Evolutionary conservation across 768 basidiomycete species (phyloP), one percentile per base, ranked within the genome.

Genomic region (Rhodotorula taiwanensis): DNA sequence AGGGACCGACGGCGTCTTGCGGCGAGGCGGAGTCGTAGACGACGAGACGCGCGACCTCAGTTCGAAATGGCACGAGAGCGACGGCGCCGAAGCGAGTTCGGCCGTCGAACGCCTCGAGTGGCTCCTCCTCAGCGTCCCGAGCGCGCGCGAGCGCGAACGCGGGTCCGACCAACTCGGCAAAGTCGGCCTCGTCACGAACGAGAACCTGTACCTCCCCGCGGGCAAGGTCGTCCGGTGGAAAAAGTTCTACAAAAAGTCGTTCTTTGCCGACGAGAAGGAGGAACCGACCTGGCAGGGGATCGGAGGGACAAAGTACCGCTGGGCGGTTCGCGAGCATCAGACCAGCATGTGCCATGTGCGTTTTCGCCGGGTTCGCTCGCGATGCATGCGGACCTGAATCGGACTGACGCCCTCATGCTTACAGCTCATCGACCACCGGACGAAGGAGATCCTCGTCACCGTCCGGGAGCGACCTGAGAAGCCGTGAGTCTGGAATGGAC

Each of bases 401-500:
- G 2, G 14, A 21, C 47, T 56, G 55, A 56, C 23, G 11, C 7
- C 45, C n/a, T 3, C 27, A 21, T 11, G 2, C 10, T 14, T 0
- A 27, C 50, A 52, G 58, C 49, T 58, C n/a, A 21, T 52, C 16
- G 42, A 58, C 42, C 49, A 58, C 41, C 50, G 50, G 49, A 51
- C 58, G 8, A 52, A 52, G 50, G 58, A 58, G 33, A 25, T 36
- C 15, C 41, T 58, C 41, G 58, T 52, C 15, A 27, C n/a, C 5
- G 58, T 43, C 13, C 58, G 39, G 11, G 58, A 58, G 33, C 49
- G 30, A 21, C 31, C 31, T 4, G 42, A 27, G 18, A 44, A 43
- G 18, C 58, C 58, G 58, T 58, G 23, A 49, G 58, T 43, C 39
- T n/a, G n/a, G n/a, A n/a, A n/a, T n/a, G n/a, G n/a, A n/a, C n/a